These are phyloP conservation scores for Flaveria linearis DNA, from an alignment of 129 eudicot genomes.

Conservation along the genomic window DNA sequence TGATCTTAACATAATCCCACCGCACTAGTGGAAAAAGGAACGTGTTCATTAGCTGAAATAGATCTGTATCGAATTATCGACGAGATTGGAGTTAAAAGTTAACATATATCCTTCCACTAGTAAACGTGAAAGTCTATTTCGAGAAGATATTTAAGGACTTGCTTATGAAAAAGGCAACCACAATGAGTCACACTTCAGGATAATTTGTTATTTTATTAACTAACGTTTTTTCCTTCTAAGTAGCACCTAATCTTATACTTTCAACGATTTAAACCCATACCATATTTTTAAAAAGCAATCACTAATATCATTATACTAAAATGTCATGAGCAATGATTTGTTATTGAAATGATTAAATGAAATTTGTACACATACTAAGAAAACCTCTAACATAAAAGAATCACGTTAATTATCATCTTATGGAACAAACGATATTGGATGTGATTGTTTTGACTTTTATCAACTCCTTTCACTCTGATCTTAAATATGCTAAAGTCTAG, in stretches of 20 bases:
- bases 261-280: too few species aligned
- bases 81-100: too few species aligned
- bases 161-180: background rate
- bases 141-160: background rate
- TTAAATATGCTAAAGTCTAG: too few species aligned
- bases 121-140: too few species aligned
- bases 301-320: too few species aligned
- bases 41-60: background rate
- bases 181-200: background rate
- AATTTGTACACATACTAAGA: background rate
- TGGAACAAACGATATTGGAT: background rate
- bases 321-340: too few species aligned
- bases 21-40: background rate
- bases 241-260: too few species aligned
- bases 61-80: background rate
- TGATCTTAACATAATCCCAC: background rate
- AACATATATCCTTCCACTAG: too few species aligned
- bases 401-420: background rate
- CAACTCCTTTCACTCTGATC: background rate
- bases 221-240: too few species aligned
- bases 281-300: too few species aligned
- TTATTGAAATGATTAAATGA: slow-evolving; percentile 14
- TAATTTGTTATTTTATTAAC: too few species aligned
- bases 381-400: background rate
- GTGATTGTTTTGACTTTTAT: background rate